Percentiles rank a stretch among this genome's conserved stretches.
Evolutionary conservation across 805 yeast genomes (phyloP).

Genomic region (Kuraishia hungarica): DNA sequence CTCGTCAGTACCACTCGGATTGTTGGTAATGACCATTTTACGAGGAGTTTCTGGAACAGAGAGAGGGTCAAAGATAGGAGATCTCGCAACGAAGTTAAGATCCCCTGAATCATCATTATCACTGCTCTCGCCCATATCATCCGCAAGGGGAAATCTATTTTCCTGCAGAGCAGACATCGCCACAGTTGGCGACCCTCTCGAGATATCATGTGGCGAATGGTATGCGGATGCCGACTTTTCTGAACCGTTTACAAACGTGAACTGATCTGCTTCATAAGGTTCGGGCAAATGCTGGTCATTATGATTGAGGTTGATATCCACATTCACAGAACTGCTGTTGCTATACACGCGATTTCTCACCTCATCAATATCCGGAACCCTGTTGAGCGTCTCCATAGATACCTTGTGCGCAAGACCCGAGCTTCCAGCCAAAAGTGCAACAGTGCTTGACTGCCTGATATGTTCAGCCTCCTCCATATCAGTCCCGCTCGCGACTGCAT

Average conservation of each 20-base stretch:
- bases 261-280: not conserved
- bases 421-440: not conserved
- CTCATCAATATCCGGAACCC: not conserved
- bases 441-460: not conserved
- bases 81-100: conserved; percentile 24
- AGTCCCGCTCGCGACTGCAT: not conserved
- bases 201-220: not conserved
- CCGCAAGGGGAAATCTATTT: not conserved
- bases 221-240: not conserved
- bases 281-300: not conserved
- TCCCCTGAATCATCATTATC: conserved; percentile 16
- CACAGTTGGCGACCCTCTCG: not conserved
- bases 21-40: conserved; percentile 16
- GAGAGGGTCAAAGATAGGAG: conserved; percentile 22
- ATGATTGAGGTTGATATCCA: conserved; percentile 1
- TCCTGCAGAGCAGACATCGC: not conserved
- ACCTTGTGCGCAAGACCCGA: not conserved
- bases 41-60: conserved; percentile 10
- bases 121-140: conserved; percentile 6
- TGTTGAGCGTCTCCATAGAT: not conserved
- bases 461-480: not conserved
- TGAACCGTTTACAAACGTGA: not conserved
- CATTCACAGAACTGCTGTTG: conserved; percentile 2
- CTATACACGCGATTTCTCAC: not conserved
- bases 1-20: conserved; percentile 4